phyloP scores from a whole-genome alignment of 179 eudicot genomes.

The Sideroxylon spinosum region DNA sequence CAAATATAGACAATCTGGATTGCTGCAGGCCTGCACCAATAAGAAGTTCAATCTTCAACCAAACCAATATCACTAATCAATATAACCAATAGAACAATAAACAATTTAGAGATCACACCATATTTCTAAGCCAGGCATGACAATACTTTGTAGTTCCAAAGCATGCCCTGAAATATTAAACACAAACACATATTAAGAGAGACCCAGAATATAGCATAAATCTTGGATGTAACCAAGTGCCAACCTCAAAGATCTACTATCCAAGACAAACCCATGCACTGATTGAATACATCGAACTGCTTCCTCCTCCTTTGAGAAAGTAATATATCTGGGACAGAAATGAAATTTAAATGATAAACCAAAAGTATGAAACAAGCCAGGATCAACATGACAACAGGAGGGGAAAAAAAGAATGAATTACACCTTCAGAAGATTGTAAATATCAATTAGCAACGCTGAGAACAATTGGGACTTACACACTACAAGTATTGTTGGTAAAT shows the following conservation, averaged over 20 bases:
- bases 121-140: constrained; percentile 64
- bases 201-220: constrained; percentile 6
- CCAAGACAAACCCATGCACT: constrained; percentile 54
- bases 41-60: not conserved
- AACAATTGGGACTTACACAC: constrained; percentile 32
- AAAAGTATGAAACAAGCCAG: not conserved
- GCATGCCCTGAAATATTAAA: constrained; percentile 44
- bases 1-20: constrained; percentile 87
- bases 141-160: constrained; percentile 75
- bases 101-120: constrained; percentile 34
- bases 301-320: constrained; percentile 60
- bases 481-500: constrained; percentile 57
- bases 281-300: constrained; percentile 65
- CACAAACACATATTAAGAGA: constrained; percentile 2
- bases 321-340: constrained; percentile 45
- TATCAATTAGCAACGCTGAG: not conserved
- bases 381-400: not conserved
- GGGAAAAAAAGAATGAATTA: no score
- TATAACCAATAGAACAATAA: not conserved
- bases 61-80: not conserved
- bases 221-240: not conserved
- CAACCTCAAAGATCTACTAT: constrained; percentile 53
- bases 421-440: no score
- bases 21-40: constrained; percentile 71
- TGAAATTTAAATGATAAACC: not conserved